Evolutionary conservation across 257 asterid genomes (phyloP).

Genomic region (Nicotiana otophora): DNA sequence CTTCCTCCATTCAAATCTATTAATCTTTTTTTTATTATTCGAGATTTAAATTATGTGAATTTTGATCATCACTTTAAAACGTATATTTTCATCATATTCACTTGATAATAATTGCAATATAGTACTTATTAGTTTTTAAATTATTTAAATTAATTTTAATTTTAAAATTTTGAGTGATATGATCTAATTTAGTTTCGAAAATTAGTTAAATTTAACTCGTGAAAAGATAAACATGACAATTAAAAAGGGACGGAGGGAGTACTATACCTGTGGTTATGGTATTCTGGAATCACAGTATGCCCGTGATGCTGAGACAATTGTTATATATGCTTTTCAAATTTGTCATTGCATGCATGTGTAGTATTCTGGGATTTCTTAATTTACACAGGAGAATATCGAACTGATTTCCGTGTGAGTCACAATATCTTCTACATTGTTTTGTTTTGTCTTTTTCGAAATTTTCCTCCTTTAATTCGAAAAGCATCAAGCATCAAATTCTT

Average conservation of each 20-base stretch:
- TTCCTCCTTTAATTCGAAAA: not conserved
- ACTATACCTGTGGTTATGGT: not conserved
- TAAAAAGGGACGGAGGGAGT: no score
- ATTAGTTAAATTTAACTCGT: no score
- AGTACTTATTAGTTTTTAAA: no score
- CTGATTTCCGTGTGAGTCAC: constrained; percentile 3
- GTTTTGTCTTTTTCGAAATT: not conserved
- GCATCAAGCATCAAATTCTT: not conserved
- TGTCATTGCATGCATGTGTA: not conserved
- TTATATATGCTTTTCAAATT: not conserved
- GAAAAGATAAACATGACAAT: no score
- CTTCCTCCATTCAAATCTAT: not conserved
- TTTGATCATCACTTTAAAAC: no score
- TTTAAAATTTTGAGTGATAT: no score
- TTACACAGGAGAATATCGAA: not conserved
- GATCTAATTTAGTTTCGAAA: no score
- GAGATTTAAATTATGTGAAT: no score
- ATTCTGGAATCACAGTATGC: not conserved
- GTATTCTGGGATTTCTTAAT: not conserved
- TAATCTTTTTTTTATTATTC: not conserved
- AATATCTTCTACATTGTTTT: not conserved
- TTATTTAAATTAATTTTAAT: no score
- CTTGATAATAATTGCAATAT: no score
- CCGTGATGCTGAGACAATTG: not conserved
- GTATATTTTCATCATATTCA: no score